These are phyloP conservation scores for Keithomyces neogunnii DNA, from an alignment of 2,329 filamentous ascomycete species.

Conservation along the genomic window DNA sequence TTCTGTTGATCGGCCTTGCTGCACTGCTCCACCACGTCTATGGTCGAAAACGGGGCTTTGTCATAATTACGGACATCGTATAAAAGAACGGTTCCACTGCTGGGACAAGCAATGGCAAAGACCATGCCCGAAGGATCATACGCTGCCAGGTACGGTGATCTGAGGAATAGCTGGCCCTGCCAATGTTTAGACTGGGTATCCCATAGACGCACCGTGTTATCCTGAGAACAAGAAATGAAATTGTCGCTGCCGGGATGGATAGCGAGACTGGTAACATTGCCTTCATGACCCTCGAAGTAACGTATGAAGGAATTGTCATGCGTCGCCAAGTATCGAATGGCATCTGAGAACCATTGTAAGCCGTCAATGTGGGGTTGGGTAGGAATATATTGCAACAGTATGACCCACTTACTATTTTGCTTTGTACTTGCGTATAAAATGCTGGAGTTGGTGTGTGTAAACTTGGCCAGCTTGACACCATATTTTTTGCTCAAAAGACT, in stretches of 20 bases:
- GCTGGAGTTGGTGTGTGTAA: slow-evolving; percentile 84
- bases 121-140: slow-evolving; percentile 90
- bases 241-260: slow-evolving; percentile 82
- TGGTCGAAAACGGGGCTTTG: slow-evolving; percentile 78
- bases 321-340: slow-evolving; percentile 76
- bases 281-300: slow-evolving; percentile 89
- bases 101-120: slow-evolving; percentile 80
- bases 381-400: not conserved
- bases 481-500: slow-evolving; percentile 93
- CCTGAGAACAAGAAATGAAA: slow-evolving; percentile 85
- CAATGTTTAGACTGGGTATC: slow-evolving; percentile 73
- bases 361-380: not conserved
- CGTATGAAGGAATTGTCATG: slow-evolving; percentile 96
- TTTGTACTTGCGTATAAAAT: slow-evolving; percentile 96
- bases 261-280: slow-evolving; percentile 71
- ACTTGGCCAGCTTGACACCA: slow-evolving; percentile 85
- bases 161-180: slow-evolving; percentile 72
- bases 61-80: slow-evolving; percentile 94
- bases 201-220: slow-evolving; percentile 90
- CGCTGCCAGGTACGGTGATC: slow-evolving; percentile 72
- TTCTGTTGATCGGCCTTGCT: slow-evolving; percentile 46
- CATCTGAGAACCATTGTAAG: slow-evolving; percentile 43
- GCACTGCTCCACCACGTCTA: slow-evolving; percentile 62
- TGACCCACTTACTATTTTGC: slow-evolving; percentile 58
- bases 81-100: slow-evolving; percentile 70